phyloP scores from a whole-genome alignment of 192 early-diverging fungal species.

The Coemansia sp. region DNA sequence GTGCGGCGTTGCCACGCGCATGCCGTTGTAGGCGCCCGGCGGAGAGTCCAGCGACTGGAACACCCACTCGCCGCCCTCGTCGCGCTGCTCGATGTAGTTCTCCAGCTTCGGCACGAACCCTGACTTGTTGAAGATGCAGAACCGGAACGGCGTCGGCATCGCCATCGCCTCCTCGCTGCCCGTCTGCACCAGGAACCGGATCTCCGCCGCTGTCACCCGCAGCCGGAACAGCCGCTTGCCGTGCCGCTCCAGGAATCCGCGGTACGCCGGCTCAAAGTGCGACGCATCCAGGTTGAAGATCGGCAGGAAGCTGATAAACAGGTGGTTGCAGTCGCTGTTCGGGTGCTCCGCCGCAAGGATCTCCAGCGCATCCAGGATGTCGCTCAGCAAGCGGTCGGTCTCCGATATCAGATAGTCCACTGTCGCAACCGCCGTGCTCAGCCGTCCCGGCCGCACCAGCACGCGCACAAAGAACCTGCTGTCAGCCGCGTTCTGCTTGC shows the following conservation, averaged over 20 bases:
- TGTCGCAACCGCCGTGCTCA: conserved; percentile 77
- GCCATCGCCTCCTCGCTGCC: conserved; percentile 58
- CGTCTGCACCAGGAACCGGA: conserved; percentile 89
- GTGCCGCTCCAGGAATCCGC: conserved; percentile 89
- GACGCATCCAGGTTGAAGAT: conserved; percentile 86
- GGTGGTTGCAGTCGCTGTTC: conserved; percentile 98
- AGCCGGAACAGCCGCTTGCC: conserved; percentile 92
- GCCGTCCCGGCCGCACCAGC: conserved; percentile 87
- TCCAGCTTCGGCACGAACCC: conserved; percentile 91
- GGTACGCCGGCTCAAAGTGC: conserved; percentile 80
- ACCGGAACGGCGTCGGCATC: conserved; percentile 75
- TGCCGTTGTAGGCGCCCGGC: conserved; percentile 78
- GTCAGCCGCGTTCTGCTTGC: conserved; percentile 93
- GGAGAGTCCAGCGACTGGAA: conserved; percentile 81
- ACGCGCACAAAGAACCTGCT: conserved; percentile 97
- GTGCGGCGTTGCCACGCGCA: conserved; percentile 79
- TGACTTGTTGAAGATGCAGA: conserved; percentile 88
- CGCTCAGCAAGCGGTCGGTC: conserved; percentile 88
- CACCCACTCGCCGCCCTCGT: conserved; percentile 77
- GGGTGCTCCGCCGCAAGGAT: conserved; percentile 87
- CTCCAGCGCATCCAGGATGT: conserved; percentile 94
- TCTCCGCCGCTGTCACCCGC: conserved; percentile 94
- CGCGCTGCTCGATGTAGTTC: conserved; percentile 88
- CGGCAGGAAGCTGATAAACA: conserved; percentile 98
- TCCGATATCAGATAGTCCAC: conserved; percentile 95